A percentile compares a stretch with the other conserved stretches of the same genome.
These are phyloP conservation scores for Penicillium sp. DNA, from an alignment of 2,329 filamentous ascomycete species.

Conservation along the genomic window DNA sequence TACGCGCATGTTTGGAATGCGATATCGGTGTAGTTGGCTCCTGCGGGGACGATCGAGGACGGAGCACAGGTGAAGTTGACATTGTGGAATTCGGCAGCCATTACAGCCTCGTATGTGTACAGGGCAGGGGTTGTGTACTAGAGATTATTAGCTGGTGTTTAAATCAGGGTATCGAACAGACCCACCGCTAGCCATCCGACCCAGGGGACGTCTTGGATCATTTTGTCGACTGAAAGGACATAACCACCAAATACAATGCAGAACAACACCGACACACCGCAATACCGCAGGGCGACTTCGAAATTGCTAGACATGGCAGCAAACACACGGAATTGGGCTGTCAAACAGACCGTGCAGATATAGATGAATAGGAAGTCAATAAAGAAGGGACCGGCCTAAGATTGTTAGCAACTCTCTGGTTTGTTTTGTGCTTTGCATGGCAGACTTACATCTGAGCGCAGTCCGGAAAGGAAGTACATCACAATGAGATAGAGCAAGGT, in stretches of 20 bases:
- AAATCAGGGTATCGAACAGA: not conserved
- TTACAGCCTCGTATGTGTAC: constrained; percentile 67
- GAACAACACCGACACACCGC: constrained; percentile 62
- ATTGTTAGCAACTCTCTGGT: not conserved
- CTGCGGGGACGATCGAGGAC: constrained; percentile 60
- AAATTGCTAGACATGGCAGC: constrained; percentile 64
- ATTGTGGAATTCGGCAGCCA: constrained; percentile 65
- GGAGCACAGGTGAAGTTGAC: constrained; percentile 59
- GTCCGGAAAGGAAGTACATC: constrained; percentile 63
- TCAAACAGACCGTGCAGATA: constrained; percentile 61
- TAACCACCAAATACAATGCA: constrained; percentile 67
- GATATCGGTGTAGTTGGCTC: constrained; percentile 54
- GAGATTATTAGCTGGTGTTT: not conserved
- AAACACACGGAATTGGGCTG: constrained; percentile 65
- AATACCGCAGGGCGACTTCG: constrained; percentile 65
- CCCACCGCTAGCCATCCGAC: constrained; percentile 59
- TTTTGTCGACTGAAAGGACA: constrained; percentile 62
- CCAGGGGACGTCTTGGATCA: constrained; percentile 62
- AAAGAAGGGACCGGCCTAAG: constrained; percentile 62
- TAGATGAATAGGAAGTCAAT: constrained; percentile 66
- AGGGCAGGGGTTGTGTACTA: constrained; percentile 53
- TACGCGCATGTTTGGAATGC: constrained; percentile 62
- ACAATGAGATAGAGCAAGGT: constrained; percentile 61
- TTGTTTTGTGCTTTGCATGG: not conserved
- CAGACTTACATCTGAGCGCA: constrained; percentile 31